Base-by-base conservation (phyloP, 1,284 basidiomycete species). In the Chiua sp. region DNA sequence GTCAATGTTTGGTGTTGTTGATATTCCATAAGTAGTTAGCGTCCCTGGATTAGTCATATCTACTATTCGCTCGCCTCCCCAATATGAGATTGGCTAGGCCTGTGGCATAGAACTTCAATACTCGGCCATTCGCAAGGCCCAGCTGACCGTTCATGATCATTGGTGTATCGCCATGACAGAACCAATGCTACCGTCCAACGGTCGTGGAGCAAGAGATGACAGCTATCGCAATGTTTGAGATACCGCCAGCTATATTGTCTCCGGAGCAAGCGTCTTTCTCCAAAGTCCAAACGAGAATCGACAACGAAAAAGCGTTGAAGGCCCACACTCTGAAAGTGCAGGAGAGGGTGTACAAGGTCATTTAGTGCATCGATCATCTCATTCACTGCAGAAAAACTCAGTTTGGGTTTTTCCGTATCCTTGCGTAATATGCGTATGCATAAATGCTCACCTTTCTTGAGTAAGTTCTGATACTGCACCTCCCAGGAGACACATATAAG, bases 241-340 rank as follows among this genome's bases (percentile, higher is more conserved):
- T 22, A 8, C 37, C 56, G 39, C 18, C 39, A 37, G 47, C 53
- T 23, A 15, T 1, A 7, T 51, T 69, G 23, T 56, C 70, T 53
- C 52, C 60, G 26, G 64, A 71, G 10, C 64, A 71, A 54, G 48
- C 64, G 0, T 7, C 20, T 16, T 71, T 73, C 52, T 73, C 72
- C 56, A 74, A 71, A 32, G 46, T 30, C 15, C 23, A 63, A 33
- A 70, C 55, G 22, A 53, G 67, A 1, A 74, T 72, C 37, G 8
- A 63, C 10, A 35, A 66, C 18, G 66, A 71, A 0, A 59, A 63
- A 3, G 49, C 56, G 3, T 63, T 71, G 2, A 65, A 28, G 47
- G 13, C 18, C 15, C 70, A 71, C 50, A 69, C 73, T 18, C 20
- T 71, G 4, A 39, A 55, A 18, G 56, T 69, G 13, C 63, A 71